Conservation (phyloP, 345 rosid genomes). For the Dimocarpus longan region DNA sequence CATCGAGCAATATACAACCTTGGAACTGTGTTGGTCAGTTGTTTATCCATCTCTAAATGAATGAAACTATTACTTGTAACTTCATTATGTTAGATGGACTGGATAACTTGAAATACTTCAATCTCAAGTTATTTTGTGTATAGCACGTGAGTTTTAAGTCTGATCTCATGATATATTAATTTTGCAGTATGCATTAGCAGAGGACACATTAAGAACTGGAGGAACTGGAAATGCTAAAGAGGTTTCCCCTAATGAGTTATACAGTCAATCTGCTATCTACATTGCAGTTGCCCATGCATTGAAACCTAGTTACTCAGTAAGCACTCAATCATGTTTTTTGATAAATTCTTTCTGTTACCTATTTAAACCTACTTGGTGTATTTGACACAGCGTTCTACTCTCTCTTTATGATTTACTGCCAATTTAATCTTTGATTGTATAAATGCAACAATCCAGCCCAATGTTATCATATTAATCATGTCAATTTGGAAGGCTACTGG, state of each 20-base stretch:
- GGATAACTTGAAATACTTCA: too few species aligned
- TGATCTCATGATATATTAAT: conserved; percentile 14
- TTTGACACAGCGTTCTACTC: too few species aligned
- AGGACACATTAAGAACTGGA: conserved; percentile 86
- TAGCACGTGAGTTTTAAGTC: background rate
- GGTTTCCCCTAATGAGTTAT: conserved; percentile 84
- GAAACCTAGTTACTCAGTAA: conserved; percentile 93
- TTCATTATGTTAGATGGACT: too few species aligned
- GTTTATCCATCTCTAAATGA: conserved; percentile 21
- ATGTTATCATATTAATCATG: too few species aligned
- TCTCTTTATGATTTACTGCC: too few species aligned
- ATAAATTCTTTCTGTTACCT: too few species aligned
- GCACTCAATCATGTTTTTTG: conserved; percentile 11
- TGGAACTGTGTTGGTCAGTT: conserved; percentile 93
- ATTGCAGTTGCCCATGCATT: conserved; percentile 98
- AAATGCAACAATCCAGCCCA: background rate
- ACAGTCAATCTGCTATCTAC: conserved; percentile 95
- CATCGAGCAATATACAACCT: conserved; percentile 98
- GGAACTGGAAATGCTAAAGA: conserved; percentile 65
- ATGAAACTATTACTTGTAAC: background rate
- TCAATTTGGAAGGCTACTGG: too few species aligned
- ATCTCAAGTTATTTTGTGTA: conserved; percentile 2
- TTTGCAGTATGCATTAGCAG: conserved; percentile 93
- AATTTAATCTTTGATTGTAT: too few species aligned
- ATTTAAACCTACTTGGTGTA: too few species aligned